phyloP scores from a whole-genome alignment of 1,284 basidiomycete genomes.

The Pascua sp. region DNA sequence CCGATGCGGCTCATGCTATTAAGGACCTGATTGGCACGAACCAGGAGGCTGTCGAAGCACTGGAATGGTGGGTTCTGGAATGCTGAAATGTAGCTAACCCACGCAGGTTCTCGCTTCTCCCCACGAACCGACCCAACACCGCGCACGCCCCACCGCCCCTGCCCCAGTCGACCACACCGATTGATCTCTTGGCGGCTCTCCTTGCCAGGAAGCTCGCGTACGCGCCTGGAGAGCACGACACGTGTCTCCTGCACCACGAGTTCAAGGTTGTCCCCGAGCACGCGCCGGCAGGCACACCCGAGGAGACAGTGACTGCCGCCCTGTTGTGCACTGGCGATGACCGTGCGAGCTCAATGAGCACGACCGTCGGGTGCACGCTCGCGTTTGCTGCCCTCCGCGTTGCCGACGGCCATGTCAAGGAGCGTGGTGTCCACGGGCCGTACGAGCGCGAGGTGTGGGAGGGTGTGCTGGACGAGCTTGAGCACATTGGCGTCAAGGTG shows the following conservation, averaged over 20 bases:
- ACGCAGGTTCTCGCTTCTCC: constrained; percentile 49
- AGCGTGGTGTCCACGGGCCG: constrained; percentile 67
- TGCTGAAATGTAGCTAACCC: background rate
- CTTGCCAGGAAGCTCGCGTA: constrained; percentile 75
- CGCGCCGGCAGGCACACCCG: constrained; percentile 22
- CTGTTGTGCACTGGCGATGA: constrained; percentile 68
- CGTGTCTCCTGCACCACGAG: constrained; percentile 84
- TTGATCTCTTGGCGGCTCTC: constrained; percentile 74
- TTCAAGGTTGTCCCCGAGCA: constrained; percentile 50
- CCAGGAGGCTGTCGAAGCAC: constrained; percentile 54
- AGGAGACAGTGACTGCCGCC: constrained; percentile 69
- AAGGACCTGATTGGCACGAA: constrained; percentile 16
- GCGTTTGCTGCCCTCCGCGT: constrained; percentile 72
- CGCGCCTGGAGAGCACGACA: constrained; percentile 69
- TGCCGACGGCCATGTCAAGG: constrained; percentile 62
- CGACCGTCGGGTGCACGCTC: constrained; percentile 80
- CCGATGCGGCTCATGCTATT: constrained; percentile 1
- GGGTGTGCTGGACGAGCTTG: constrained; percentile 61
- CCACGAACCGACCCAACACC: constrained; percentile 32
- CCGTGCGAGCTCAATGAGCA: constrained; percentile 75
- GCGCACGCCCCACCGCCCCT: constrained; percentile 2
- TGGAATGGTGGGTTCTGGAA: constrained; percentile 61
- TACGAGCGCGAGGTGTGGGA: constrained; percentile 60
- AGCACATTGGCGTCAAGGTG: constrained; percentile 64
- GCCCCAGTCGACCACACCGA: constrained; percentile 53